Evolutionary conservation across 2,329 filamentous ascomycete genomes (phyloP), one percentile per base, ranked within the genome.

Genomic region (Talaromyces amestolkiae): DNA sequence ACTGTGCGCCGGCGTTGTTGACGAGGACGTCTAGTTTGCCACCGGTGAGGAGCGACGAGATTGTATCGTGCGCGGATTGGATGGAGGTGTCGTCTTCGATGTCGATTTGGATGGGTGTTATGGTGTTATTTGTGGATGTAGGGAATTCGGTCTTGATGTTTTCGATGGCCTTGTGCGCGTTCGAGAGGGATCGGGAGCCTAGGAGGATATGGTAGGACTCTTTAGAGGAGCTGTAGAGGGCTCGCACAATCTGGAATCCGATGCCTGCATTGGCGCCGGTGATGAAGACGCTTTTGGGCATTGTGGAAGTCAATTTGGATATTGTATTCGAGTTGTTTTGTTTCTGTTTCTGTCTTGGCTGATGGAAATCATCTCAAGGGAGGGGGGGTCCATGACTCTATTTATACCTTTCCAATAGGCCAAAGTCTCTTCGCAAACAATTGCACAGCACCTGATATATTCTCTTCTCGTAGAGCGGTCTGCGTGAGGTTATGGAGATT

Each of bases 211-310:
- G 78, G 72, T 88, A 89, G 1, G 81, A n/a, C 9, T 75, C 76
- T 0, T 35, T 53, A 2, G 72, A 35, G 0, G 86, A 85, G 11
- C 75, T 68, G 53, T 80, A 76, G 0, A 89, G 76, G 1, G 85
- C 82, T 67, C 84, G 86, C 59, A 88, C 82, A 8, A 79, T 81
- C 68, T 89, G 83, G 43, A 82, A 83, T 2, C 88, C 87, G 22
- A 90, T 81, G 17, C 87, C 87, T 0, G 83, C 87, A 69, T 87
- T 89, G 66, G 80, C 86, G 41, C 87, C 87, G 1, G 87, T 89
- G 68, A 89, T 82, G 51, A 89, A 73, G n/a, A 87, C 72, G 66
- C 37, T 27, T 43, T 59, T 49, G 3, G 24, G 11, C 49, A 53
- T 53, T 53, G 8, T 33, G 7, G 7, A 53, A n/a, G 24, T 17